Conservation (phyloP, 164 flowering plant species). For the Annona cherimola region DNA sequence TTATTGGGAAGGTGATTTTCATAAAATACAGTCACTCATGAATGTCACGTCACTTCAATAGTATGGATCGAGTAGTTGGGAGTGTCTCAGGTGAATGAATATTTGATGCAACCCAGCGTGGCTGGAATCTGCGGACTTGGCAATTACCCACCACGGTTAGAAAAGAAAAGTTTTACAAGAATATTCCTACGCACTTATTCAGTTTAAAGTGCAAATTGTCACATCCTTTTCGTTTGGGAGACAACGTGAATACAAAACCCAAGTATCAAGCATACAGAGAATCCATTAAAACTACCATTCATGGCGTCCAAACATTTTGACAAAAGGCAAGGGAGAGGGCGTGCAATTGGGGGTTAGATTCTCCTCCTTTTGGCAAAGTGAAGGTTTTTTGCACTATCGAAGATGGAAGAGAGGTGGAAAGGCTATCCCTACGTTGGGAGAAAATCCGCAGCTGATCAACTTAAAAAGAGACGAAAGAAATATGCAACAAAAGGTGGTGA, state of each 20-base stretch:
- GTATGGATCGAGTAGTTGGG: too few relatives aligned
- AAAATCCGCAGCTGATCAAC: constrained; percentile 14
- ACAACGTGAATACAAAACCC: neutral
- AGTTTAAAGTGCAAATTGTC: too few relatives aligned
- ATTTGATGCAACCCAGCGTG: too few relatives aligned
- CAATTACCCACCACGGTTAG: too few relatives aligned
- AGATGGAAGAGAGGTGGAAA: neutral
- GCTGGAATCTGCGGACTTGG: too few relatives aligned
- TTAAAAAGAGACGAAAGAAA: constrained; percentile 15
- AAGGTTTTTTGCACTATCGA: neutral
- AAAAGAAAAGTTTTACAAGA: too few relatives aligned
- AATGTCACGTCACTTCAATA: too few relatives aligned
- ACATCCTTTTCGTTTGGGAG: neutral
- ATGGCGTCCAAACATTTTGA: neutral
- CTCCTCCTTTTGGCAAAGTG: neutral
- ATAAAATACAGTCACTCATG: too few relatives aligned
- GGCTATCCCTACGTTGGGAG: constrained; percentile 3
- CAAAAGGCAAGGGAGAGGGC: neutral
- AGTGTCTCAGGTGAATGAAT: too few relatives aligned
- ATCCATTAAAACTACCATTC: neutral
- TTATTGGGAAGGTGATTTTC: too few relatives aligned
- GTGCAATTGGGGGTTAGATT: neutral
- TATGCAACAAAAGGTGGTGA: constrained; percentile 3
- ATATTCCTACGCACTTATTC: too few relatives aligned
- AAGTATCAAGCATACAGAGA: neutral